Evolutionary conservation across 768 basidiomycete species (phyloP), one percentile per base, ranked within the genome.

Genomic region (Lactarius tabidus): DNA sequence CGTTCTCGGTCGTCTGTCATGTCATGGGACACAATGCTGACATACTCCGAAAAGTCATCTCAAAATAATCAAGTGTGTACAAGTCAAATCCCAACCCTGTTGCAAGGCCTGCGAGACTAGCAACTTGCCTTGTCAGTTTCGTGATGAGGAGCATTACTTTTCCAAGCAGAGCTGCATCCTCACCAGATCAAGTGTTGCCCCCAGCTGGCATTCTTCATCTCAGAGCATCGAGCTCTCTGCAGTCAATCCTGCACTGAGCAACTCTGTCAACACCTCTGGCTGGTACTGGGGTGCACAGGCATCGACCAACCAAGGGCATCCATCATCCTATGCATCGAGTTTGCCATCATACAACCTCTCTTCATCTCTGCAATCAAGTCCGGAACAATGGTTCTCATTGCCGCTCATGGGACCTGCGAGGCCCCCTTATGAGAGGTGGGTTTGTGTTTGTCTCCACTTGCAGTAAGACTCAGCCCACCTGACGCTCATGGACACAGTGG

Each of bases 21-120:
- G 9, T 54, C 43, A 29, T 56, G n/a, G 41, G 59, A 28, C 45
- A 33, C 53, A 67, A 57, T 55, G 67, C 62, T 70, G 64, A 60
- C 66, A 69, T 67, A 67, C 51, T 35, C 51, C 62, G 4, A 18
- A 8, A 74, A 93, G 91, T 76, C 91, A 91, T 72, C 77, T 90
- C 71, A 93, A 93, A 80, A 93, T 93, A 78, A 90, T 93, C 67
- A 93, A 92, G 75, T 93, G 91, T 76, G 81, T 88, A 12, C 89
- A 91, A 70, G 79, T 85, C 36, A 79, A 83, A 31, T 83, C 87
- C 60, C 86, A 90, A 71, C 72, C 83, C 43, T 84, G 84, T 67
- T 93, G 91, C 75, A 90, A 92, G 71, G 89, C 90, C 3, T 93
- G 91, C 77, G 85, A 82, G 73, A 76, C 81, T 15, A 84, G 88